Evolutionary conservation across 1,284 basidiomycete genomes (phyloP), one percentile per base, ranked within the genome.

Genomic region (Puccinia triticina): DNA sequence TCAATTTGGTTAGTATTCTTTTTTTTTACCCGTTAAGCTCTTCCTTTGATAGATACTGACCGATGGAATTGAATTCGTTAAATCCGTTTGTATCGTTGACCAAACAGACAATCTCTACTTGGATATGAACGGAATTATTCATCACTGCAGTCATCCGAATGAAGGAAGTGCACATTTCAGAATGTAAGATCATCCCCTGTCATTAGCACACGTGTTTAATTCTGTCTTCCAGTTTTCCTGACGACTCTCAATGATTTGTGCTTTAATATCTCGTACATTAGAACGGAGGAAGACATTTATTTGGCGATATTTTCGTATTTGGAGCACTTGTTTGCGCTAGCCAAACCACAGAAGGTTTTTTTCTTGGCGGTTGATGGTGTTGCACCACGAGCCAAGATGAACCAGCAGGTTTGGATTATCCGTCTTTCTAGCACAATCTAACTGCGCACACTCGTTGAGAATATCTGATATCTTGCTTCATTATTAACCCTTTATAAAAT

Each of bases 351-450:
- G 89, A 98, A 98, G 87, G 85, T 88, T 67, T 88, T 89, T 84
- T 87, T 85, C 82, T 89, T 96, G 8, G 97, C 97, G 40, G 92
- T 99, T 72, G 97, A 99, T 87, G 97, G 97, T 83, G 96, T 98
- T 21, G 97, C 97, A 0, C 97, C 97, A 2, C 90, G 97, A 82
- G 97, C 97, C 72, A 99, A 99, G 90, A 98, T 99, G 97, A 99
- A 99, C 88, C 96, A 99, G 87, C 97, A 99, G 87, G 77, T 79
- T 43, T 26, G 77, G 34, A 43, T 5, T 0, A 40, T 46, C 32
- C 37, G 4, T 69, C 14, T 48, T 79, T 23, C 26, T 23, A 8
- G 48, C 34, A 32, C 29, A 32, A 57, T 77, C 46, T 55, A 37
- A 53, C 8, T 18, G 2, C 3, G 16, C 21, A 71, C 46, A 29